Conservation (phyloP, 2,329 filamentous ascomycete genomes). For the Rutstroemia sp. region DNA sequence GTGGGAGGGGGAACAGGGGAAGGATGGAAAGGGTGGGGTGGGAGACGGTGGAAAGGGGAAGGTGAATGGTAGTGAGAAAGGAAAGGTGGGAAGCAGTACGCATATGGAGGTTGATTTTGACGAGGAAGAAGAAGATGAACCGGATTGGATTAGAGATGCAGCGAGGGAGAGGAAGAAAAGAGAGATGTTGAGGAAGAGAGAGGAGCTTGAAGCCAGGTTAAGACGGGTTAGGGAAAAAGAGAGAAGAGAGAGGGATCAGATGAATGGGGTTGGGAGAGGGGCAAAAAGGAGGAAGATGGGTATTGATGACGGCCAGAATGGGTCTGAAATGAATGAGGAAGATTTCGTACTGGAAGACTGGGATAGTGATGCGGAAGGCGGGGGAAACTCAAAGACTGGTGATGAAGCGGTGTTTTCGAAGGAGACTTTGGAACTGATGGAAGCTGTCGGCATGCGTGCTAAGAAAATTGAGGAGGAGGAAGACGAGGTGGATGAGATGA, state of each 20-base stretch:
- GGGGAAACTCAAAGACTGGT: conserved; percentile 21
- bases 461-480: conserved; percentile 33
- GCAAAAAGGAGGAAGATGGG: conserved; percentile 38
- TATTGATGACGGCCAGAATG: conserved; percentile 13
- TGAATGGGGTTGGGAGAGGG: conserved; percentile 36
- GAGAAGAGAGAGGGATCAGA: conserved; percentile 41
- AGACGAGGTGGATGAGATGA: conserved; percentile 47
- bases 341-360: conserved; percentile 62
- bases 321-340: conserved; percentile 38
- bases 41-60: background rate
- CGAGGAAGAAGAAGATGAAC: conserved; percentile 43
- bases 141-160: conserved; percentile 63
- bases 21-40: no score
- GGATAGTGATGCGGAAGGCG: conserved; percentile 52
- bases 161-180: conserved; percentile 48
- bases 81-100: no score
- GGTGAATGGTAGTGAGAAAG: no score
- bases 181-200: conserved; percentile 46
- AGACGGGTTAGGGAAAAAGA: conserved; percentile 50
- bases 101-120: no score
- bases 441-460: conserved; percentile 39
- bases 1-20: background rate
- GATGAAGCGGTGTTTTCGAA: conserved; percentile 43
- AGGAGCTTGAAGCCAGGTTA: conserved; percentile 53
- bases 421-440: conserved; percentile 55